These are phyloP conservation scores for Mrakia frigida DNA, from an alignment of 768 basidiomycete species.

Conservation along the genomic window DNA sequence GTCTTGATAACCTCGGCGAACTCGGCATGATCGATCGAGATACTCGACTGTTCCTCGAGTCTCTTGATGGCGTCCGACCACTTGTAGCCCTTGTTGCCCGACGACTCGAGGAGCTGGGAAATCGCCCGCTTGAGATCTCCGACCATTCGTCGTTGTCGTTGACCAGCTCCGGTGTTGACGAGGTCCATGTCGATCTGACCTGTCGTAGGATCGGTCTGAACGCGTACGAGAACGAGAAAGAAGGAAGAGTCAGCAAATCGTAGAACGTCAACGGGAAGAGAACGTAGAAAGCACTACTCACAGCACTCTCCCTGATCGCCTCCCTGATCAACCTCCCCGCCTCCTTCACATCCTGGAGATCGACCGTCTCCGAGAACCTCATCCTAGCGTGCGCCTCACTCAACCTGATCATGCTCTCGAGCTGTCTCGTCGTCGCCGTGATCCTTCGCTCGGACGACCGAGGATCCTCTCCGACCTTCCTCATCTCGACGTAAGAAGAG, in stretches of 20 bases:
- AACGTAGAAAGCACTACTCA: constrained; percentile 33
- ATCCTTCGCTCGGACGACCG: constrained; percentile 85
- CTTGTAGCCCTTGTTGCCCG: constrained; percentile 59
- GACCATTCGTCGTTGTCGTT: constrained; percentile 73
- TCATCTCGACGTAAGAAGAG: constrained; percentile 83
- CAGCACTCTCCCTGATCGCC: constrained; percentile 71
- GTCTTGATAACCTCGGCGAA: constrained; percentile 54
- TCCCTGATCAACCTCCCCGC: constrained; percentile 93
- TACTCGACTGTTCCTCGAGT: constrained; percentile 75
- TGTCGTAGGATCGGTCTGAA: constrained; percentile 80
- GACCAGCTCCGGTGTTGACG: constrained; percentile 68
- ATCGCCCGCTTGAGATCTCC: constrained; percentile 88
- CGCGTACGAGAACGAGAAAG: neutral
- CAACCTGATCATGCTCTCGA: constrained; percentile 94
- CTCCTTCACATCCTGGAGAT: constrained; percentile 79
- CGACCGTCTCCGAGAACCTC: constrained; percentile 84
- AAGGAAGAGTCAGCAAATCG: neutral
- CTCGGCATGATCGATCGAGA: constrained; percentile 71
- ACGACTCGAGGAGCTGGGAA: constrained; percentile 56
- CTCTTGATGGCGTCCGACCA: constrained; percentile 77
- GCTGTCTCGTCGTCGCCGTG: constrained; percentile 94
- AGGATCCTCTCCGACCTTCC: constrained; percentile 82
- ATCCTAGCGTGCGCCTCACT: constrained; percentile 95
- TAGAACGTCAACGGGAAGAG: neutral
- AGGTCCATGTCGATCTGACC: constrained; percentile 56